Base-by-base conservation (phyloP, 805 yeast genomes). In the Candida patagonica region DNA sequence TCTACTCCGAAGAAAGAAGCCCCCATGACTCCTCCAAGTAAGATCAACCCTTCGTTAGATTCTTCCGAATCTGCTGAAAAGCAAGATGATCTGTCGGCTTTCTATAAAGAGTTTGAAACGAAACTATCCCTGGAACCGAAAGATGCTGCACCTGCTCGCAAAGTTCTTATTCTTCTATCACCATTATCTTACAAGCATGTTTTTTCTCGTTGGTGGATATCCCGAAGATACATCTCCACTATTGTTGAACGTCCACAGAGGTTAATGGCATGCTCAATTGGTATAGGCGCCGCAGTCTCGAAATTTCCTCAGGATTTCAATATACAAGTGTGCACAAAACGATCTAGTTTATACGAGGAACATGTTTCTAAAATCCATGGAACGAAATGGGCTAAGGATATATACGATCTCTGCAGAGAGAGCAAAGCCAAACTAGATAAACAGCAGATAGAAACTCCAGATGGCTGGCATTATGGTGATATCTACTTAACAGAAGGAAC, bases 221-320 rank as follows among this genome's bases (percentile, higher is more conserved):
- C 83, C 6, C 81, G 78, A 53, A 58, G 75, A 1, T 79, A 80
- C 50, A 57, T 71, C 31, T 63, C 79, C 13, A 73, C 87, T 0
- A 78, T 84, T 26, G 89, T 84, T 20, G 95, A 84, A 59, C 63
- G 89, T 33, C 95, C 95, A 1, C 88, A 84, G 57, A 65, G 95
- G 23, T 60, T 84, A 34, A 65, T 79, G 40, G 92, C 94, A 0
- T 67, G 78, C 6, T 76, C 85, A n/a, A 63, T 84, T 43, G 95
- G 95, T 1, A 71, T 84, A 19, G 73, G 86, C 0, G 78, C 87
- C 2, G 89, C 94, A 0, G 54, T 78, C 17, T 69, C 87, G 2
- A 74, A 74, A 30, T 65, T 70, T 35, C 47, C 43, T 8, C 33
- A 33, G 4, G 22, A 42, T 13, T 80, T 71, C 49, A 66, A 68